A percentile compares a stretch with the other conserved stretches of the same genome.
phyloP scores from a whole-genome alignment of 2,329 filamentous ascomycete genomes.

The Didymosphaeria variabile region DNA sequence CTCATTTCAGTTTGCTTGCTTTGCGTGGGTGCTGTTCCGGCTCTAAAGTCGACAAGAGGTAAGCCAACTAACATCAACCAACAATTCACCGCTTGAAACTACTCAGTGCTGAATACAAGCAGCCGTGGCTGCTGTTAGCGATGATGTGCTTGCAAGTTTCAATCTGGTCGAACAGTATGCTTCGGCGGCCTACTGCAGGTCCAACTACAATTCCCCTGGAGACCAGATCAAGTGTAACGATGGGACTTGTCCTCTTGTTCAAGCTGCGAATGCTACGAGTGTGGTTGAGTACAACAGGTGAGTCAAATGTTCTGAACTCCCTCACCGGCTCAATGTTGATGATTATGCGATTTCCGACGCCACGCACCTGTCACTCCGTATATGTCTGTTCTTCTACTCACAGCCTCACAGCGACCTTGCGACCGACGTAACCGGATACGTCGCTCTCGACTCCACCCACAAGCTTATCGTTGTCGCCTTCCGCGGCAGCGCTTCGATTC shows the following conservation, averaged over 20 bases:
- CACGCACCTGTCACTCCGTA: background rate
- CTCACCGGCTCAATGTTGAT: no score
- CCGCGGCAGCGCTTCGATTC: conserved; percentile 65
- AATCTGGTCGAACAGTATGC: conserved; percentile 56
- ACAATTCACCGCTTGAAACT: background rate
- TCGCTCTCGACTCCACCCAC: conserved; percentile 57
- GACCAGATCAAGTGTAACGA: conserved; percentile 55
- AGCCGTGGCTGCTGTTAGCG: conserved; percentile 32
- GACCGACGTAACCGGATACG: conserved; percentile 56
- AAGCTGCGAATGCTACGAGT: conserved; percentile 55
- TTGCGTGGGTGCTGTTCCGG: conserved; percentile 13
- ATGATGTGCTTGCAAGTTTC: conserved; percentile 32
- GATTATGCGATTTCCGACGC: background rate
- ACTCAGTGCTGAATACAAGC: conserved; percentile 7
- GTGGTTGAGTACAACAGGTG: conserved; percentile 54
- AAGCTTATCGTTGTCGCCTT: conserved; percentile 66
- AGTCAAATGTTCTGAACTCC: background rate
- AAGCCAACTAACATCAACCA: conserved; percentile 32
- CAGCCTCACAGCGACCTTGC: conserved; percentile 2
- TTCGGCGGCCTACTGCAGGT: conserved; percentile 62
- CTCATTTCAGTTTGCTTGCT: conserved; percentile 11
- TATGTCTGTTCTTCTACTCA: conserved; percentile 7
- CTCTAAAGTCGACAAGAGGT: conserved; percentile 53
- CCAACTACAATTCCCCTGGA: conserved; percentile 55
- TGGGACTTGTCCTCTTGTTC: conserved; percentile 59